phyloP scores from a whole-genome alignment of 768 basidiomycete species.

The Calocera viscosa region DNA sequence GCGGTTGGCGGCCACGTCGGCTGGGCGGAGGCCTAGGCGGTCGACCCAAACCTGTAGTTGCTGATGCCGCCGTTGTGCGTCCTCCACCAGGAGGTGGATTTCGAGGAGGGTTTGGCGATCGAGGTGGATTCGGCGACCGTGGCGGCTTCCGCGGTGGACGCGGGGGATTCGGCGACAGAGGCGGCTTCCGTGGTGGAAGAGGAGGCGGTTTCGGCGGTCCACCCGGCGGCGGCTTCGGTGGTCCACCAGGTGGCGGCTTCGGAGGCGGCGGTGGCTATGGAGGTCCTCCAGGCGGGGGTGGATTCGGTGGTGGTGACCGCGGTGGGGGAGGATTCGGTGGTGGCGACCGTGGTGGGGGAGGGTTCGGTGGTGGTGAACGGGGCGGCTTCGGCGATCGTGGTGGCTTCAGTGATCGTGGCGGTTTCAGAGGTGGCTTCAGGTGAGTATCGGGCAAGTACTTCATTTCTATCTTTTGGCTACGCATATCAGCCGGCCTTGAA shows the following conservation, averaged over 20 bases:
- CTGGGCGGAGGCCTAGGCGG: conserved; percentile 99
- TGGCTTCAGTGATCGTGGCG: conserved; percentile 22
- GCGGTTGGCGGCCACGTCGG: conserved; percentile 95
- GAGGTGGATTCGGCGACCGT: conserved; percentile 22
- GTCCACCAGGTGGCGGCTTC: conserved; percentile 8
- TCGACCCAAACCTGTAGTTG: conserved; percentile 53
- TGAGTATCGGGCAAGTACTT: background rate
- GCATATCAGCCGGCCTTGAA: too few species aligned
- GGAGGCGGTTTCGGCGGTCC: conserved; percentile 13
- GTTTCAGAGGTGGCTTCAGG: conserved; percentile 20
- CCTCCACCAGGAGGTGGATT: conserved; percentile 38
- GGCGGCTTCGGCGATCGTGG: conserved; percentile 27
- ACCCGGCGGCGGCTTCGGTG: conserved; percentile 10
- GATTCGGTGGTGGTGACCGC: conserved; percentile 14
- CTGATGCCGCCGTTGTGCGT: conserved; percentile 35
- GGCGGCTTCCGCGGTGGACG: conserved; percentile 11
- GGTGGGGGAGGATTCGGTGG: conserved; percentile 10
- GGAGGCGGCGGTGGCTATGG: background rate
- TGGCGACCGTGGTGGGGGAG: conserved; percentile 15
- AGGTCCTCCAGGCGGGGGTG: conserved; percentile 16
- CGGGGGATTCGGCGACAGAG: conserved; percentile 9
- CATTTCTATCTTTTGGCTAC: background rate
- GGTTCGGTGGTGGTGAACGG: conserved; percentile 26
- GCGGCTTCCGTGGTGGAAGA: background rate
- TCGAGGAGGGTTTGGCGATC: conserved; percentile 26